Evolutionary conservation across 306 rosid genomes (phyloP).

Genomic region (Mimosa bimucronata): DNA sequence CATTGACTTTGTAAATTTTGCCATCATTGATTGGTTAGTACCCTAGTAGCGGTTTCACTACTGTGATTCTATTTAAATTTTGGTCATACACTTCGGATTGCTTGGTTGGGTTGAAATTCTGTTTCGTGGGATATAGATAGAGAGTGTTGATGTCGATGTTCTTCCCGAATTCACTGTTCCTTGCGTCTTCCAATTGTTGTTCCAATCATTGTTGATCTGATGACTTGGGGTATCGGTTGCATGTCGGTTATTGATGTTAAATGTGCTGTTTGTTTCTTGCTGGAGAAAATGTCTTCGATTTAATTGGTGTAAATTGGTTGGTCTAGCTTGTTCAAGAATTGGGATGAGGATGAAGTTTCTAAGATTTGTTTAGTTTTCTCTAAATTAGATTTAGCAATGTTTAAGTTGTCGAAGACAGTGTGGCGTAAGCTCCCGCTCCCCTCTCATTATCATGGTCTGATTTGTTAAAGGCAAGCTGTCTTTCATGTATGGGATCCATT

Average conservation of each 20-base stretch:
- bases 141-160: not conserved
- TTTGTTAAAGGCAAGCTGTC: slow-evolving; percentile 4
- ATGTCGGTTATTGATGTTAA: not conserved
- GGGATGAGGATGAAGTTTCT: slow-evolving; percentile 13
- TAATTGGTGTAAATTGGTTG: slow-evolving; percentile 1
- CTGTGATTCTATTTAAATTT: slow-evolving; percentile 11
- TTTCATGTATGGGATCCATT: not conserved
- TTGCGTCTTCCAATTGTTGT: slow-evolving; percentile 2
- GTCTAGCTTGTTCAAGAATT: not conserved
- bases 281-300: slow-evolving; percentile 8
- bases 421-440: not conserved
- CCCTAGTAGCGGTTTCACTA: not conserved
- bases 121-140: slow-evolving; percentile 16
- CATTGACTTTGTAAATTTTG: not conserved
- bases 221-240: slow-evolving; percentile 19
- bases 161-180: slow-evolving; percentile 12
- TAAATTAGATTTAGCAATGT: not conserved
- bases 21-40: not conserved
- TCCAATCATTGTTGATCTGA: slow-evolving; percentile 24
- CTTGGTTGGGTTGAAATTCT: slow-evolving; percentile 9
- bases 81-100: not conserved
- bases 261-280: slow-evolving; percentile 20
- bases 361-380: slow-evolving; percentile 21
- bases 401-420: slow-evolving; percentile 19
- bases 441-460: not conserved